These are phyloP conservation scores for Salicornia ramosissima DNA, from an alignment of 148 eudicot species.

Conservation along the genomic window DNA sequence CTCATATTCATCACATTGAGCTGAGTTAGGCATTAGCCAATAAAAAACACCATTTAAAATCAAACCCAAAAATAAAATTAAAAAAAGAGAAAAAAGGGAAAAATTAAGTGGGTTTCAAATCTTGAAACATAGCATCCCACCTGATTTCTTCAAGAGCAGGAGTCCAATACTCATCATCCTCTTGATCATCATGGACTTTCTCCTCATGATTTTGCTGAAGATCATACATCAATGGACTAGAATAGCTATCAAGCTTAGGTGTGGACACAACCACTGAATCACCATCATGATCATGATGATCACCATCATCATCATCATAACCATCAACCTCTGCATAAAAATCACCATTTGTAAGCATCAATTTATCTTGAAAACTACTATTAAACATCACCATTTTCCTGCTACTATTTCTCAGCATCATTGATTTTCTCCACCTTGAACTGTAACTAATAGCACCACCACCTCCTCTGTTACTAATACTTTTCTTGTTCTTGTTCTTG, in stretches of 20 bases:
- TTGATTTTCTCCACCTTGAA: slow-evolving; percentile 54
- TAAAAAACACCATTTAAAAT: slow-evolving; percentile 23
- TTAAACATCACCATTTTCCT: slow-evolving; percentile 29
- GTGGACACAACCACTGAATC: slow-evolving; percentile 34
- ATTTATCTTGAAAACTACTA: slow-evolving; percentile 23
- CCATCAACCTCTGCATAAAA: slow-evolving; percentile 29
- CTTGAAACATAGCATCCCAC: slow-evolving; percentile 86
- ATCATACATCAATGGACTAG: slow-evolving; percentile 49
- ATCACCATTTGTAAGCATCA: slow-evolving; percentile 50
- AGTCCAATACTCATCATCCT: slow-evolving; percentile 42
- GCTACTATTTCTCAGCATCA: slow-evolving; percentile 41
- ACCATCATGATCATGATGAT: slow-evolving; percentile 11
- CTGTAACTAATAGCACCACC: slow-evolving; percentile 38
- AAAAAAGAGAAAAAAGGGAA: not conserved
- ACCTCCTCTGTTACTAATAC: not conserved
- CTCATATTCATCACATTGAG: too few relatives aligned
- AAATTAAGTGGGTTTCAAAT: slow-evolving; percentile 62
- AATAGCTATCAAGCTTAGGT: slow-evolving; percentile 44
- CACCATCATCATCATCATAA: slow-evolving; percentile 24
- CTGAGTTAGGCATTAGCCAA: too few relatives aligned
- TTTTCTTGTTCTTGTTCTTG: slow-evolving; percentile 18
- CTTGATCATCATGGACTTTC: slow-evolving; percentile 24
- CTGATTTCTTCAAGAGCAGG: slow-evolving; percentile 52
- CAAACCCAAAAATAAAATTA: not conserved
- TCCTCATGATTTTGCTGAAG: slow-evolving; percentile 25